A percentile compares a stretch with the other conserved stretches of the same genome.
phyloP scores from a whole-genome alignment of 202 grass and related monocot genomes.

The Musa balbisiana region DNA sequence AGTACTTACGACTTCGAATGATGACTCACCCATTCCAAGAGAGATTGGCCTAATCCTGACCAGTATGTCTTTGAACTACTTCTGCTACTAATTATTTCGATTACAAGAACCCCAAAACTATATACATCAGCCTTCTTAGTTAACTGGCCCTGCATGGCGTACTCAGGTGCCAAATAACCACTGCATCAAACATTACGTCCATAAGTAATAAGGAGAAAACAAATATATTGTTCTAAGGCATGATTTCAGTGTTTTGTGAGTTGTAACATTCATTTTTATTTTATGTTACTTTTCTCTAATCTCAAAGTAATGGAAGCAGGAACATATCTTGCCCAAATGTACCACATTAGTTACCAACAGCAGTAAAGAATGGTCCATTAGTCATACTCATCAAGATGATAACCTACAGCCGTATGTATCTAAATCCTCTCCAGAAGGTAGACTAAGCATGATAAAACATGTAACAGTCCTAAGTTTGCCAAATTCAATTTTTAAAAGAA shows the following conservation, averaged over 20 bases:
- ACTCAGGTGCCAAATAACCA: slow-evolving; percentile 63
- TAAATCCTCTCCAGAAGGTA: neutral
- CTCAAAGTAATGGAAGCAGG: neutral
- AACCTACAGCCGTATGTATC: neutral
- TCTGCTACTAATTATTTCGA: slow-evolving; percentile 50
- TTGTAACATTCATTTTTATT: neutral
- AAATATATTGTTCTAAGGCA: neutral
- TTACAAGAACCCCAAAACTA: slow-evolving; percentile 55
- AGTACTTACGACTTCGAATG: neutral
- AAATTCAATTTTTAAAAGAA: too few relatives aligned
- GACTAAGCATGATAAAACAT: neutral
- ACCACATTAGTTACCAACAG: neutral
- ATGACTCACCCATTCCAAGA: slow-evolving; percentile 41
- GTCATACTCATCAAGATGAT: neutral
- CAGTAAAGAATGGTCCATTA: neutral
- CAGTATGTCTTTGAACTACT: slow-evolving; percentile 40
- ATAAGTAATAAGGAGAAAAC: neutral
- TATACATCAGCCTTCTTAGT: slow-evolving; percentile 75
- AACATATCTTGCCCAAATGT: neutral
- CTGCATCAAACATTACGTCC: slow-evolving; percentile 18
- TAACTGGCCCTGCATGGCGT: slow-evolving; percentile 48
- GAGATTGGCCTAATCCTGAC: slow-evolving; percentile 32
- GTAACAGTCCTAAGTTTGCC: too few relatives aligned
- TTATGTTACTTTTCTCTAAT: neutral
- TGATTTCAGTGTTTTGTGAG: neutral